These are phyloP conservation scores for Corinectria fuckeliana DNA, from an alignment of 2,329 filamentous ascomycete species.

Conservation along the genomic window DNA sequence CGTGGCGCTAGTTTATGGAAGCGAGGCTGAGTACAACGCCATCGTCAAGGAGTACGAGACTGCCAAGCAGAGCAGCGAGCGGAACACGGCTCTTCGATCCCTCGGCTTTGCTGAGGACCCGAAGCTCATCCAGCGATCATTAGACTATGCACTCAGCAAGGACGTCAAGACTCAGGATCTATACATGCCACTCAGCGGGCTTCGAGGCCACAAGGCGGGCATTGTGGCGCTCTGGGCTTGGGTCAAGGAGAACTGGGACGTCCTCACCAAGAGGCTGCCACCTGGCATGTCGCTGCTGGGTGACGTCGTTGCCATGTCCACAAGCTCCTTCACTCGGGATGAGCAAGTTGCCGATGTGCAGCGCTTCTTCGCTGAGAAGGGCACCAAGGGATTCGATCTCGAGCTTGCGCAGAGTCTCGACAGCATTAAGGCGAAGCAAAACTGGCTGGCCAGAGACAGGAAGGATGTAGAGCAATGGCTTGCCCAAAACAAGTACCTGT, in stretches of 20 bases:
- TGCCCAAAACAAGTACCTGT: constrained; percentile 38
- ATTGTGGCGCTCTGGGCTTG: constrained; percentile 82
- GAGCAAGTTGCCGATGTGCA: constrained; percentile 79
- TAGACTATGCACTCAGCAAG: constrained; percentile 75
- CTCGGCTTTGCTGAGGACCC: constrained; percentile 81
- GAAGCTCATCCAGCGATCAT: constrained; percentile 80
- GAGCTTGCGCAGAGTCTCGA: constrained; percentile 90
- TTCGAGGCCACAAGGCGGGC: constrained; percentile 78
- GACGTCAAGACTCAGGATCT: constrained; percentile 95
- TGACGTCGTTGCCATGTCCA: constrained; percentile 81
- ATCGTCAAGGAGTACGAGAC: constrained; percentile 39
- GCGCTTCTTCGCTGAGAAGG: constrained; percentile 81
- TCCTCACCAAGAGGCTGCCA: constrained; percentile 79
- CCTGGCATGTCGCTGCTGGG: constrained; percentile 88
- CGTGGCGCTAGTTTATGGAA: constrained; percentile 83
- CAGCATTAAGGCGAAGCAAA: constrained; percentile 77
- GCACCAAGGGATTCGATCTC: constrained; percentile 85
- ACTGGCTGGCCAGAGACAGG: constrained; percentile 64
- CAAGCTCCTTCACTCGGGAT: constrained; percentile 77
- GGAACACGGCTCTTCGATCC: constrained; percentile 86
- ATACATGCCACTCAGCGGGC: constrained; percentile 82
- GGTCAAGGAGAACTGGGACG: constrained; percentile 90
- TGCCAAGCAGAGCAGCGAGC: constrained; percentile 78
- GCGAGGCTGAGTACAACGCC: constrained; percentile 57
- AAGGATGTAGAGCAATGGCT: constrained; percentile 72